Conservation (phyloP, 2,329 filamentous ascomycete species). For the Mycocentrospora acerina region DNA sequence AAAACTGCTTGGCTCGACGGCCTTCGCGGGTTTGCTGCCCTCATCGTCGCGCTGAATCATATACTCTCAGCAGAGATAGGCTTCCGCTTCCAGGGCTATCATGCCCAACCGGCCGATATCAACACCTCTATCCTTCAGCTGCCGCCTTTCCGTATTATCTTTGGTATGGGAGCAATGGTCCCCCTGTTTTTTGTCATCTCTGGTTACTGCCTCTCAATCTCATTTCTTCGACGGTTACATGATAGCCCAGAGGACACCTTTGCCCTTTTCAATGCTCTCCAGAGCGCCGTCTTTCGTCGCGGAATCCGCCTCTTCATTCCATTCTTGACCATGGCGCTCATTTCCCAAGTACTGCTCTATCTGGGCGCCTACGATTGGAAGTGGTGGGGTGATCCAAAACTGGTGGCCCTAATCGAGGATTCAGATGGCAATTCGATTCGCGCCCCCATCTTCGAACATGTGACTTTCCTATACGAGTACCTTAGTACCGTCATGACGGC, state of each 20-base stretch:
- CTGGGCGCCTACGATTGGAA: constrained; percentile 1
- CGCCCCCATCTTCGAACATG: neutral
- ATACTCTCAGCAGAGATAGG: constrained; percentile 3
- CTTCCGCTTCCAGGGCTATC: constrained; percentile 6
- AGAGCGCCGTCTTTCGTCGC: constrained; percentile 1
- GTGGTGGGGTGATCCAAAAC: neutral
- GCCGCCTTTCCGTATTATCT: constrained; percentile 11
- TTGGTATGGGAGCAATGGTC: constrained; percentile 48
- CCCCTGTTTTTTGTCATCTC: constrained; percentile 53
- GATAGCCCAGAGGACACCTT: neutral
- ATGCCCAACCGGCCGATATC: neutral
- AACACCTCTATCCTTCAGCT: constrained; percentile 12
- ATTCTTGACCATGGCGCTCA: neutral
- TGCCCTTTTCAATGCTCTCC: neutral
- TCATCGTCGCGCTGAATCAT: constrained; percentile 11
- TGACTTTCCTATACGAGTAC: too few species aligned
- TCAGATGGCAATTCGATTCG: too few species aligned
- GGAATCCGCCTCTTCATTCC: constrained; percentile 2
- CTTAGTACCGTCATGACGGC: neutral
- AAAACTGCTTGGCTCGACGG: constrained; percentile 10
- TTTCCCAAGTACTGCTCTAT: constrained; percentile 3
- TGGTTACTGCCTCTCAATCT: constrained; percentile 48
- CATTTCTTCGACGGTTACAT: constrained; percentile 1
- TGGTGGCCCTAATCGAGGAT: neutral
- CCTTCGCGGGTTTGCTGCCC: constrained; percentile 10